Percentiles rank a stretch among this genome's conserved stretches.
Conservation (phyloP, 331 rosid genomes). For the Dryas integrifolia region DNA sequence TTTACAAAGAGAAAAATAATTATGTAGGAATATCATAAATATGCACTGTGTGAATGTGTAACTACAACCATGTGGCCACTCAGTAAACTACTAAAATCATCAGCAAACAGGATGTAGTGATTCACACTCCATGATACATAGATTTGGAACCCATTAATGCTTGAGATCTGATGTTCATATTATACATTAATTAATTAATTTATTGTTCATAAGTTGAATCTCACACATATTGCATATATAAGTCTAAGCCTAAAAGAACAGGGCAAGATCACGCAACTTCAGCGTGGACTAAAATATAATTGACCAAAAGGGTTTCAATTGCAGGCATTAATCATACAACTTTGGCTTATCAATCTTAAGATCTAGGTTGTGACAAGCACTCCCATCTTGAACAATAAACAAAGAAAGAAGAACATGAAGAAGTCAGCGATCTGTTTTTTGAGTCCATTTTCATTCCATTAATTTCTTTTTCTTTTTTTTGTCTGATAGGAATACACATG, state of each 20-base stretch:
- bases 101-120: background rate
- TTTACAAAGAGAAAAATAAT: background rate
- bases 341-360: no score
- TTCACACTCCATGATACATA: conserved; percentile 8
- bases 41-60: background rate
- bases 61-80: background rate
- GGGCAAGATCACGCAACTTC: background rate
- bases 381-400: background rate
- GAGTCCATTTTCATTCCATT: background rate
- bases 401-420: background rate
- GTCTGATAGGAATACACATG: background rate
- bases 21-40: background rate
- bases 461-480: background rate
- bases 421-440: background rate
- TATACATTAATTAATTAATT: background rate
- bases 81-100: background rate
- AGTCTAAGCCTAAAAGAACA: no score
- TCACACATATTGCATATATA: no score
- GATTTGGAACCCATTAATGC: conserved; percentile 5
- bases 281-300: background rate
- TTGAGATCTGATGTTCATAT: background rate
- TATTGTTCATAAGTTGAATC: background rate
- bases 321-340: no score
- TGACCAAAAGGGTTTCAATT: background rate
- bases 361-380: no score